A percentile compares a stretch with the other conserved stretches of the same genome.
Conservation (phyloP, 768 basidiomycete genomes). For the Saitozyma sp. region DNA sequence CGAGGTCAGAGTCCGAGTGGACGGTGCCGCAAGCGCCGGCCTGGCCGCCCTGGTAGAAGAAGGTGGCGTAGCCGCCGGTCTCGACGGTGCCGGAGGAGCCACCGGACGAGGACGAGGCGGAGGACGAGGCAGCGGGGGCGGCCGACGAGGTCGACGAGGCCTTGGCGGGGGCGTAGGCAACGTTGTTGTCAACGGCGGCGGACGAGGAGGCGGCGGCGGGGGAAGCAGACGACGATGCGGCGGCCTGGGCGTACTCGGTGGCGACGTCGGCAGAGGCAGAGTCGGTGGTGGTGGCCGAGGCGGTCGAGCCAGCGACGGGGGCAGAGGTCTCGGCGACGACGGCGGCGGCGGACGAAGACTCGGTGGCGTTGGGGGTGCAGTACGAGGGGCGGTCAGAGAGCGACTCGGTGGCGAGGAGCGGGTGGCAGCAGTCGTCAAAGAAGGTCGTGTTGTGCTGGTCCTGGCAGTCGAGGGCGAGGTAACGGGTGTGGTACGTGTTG, state of each 20-base stretch:
- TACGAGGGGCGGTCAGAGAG: slow-evolving; percentile 58
- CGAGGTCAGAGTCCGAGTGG: slow-evolving; percentile 58
- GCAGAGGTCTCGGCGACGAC: slow-evolving; percentile 19
- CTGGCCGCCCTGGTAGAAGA: slow-evolving; percentile 68
- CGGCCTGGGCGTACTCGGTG: slow-evolving; percentile 23
- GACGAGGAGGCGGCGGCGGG: slow-evolving; percentile 12
- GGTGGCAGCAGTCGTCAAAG: slow-evolving; percentile 72
- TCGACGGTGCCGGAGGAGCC: slow-evolving; percentile 21
- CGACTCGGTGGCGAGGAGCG: slow-evolving; percentile 64
- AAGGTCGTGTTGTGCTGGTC: slow-evolving; percentile 55
- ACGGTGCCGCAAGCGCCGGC: slow-evolving; percentile 76
- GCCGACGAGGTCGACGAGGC: slow-evolving; percentile 24
- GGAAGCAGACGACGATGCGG: slow-evolving; percentile 22
- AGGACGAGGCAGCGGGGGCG: slow-evolving; percentile 23
- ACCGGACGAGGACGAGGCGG: slow-evolving; percentile 26
- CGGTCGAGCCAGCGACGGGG: slow-evolving; percentile 18
- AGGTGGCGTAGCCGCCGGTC: slow-evolving; percentile 56
- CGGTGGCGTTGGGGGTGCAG: slow-evolving; percentile 57
- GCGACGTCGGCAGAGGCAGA: slow-evolving; percentile 18
- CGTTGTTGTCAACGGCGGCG: slow-evolving; percentile 14
- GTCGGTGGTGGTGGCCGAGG: slow-evolving; percentile 21
- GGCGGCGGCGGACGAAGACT: slow-evolving; percentile 24
- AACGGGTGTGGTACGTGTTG: slow-evolving; percentile 61
- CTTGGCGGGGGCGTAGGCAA: slow-evolving; percentile 15
- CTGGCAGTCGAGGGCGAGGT: slow-evolving; percentile 61